Percentiles rank a stretch among this genome's conserved stretches.
Conservation (phyloP, 257 asterid species). For the Oldenlandia corymbosa region DNA sequence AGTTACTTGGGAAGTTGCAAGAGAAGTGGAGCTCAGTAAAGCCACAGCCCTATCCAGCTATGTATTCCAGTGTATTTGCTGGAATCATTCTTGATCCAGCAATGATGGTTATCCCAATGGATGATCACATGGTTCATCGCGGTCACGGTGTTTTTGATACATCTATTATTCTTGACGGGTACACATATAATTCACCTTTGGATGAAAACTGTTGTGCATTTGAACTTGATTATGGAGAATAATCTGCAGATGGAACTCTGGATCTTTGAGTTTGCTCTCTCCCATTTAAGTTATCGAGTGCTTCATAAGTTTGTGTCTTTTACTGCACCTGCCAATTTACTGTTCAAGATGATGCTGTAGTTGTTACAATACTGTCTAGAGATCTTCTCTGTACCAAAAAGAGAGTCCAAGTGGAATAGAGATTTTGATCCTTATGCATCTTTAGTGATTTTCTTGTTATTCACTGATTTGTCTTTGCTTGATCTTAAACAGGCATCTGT, state of each 20-base stretch:
- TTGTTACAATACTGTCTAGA: background rate
- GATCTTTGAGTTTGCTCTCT: background rate
- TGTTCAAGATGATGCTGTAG: background rate
- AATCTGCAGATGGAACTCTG: background rate
- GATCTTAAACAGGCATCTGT: conserved; percentile 42
- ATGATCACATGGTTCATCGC: conserved; percentile 95
- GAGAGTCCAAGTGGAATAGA: background rate
- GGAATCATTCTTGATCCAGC: conserved; percentile 86
- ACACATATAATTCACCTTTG: conserved; percentile 5
- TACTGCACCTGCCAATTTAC: background rate
- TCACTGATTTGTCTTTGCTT: background rate
- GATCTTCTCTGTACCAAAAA: background rate
- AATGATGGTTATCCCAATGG: conserved; percentile 84
- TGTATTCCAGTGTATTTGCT: conserved; percentile 80
- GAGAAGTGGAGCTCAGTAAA: conserved; percentile 57
- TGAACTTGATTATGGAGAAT: background rate
- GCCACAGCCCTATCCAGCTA: conserved; percentile 70
- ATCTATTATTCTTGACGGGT: conserved; percentile 64
- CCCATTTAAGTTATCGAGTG: background rate
- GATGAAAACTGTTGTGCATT: background rate
- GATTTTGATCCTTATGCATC: background rate
- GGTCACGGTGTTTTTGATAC: conserved; percentile 98
- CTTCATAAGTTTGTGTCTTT: background rate
- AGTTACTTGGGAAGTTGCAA: conserved; percentile 71
- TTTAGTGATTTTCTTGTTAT: background rate